Evolutionary conservation across 2,329 filamentous ascomycete species (phyloP).

Genomic region (Pyrenochaeta sp.): DNA sequence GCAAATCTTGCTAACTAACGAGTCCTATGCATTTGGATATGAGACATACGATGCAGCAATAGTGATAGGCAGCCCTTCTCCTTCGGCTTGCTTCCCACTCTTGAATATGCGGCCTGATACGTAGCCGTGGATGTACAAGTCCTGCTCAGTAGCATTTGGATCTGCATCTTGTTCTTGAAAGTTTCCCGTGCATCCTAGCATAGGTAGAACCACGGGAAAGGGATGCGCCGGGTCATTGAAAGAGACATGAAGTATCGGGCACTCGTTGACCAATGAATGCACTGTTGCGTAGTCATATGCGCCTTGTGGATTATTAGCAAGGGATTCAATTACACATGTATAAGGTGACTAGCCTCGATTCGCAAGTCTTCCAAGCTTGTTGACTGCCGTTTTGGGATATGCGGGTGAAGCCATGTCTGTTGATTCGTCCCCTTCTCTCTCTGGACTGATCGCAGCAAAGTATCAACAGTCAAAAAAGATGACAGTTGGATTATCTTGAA

Average conservation of each 20-base stretch:
- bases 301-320: conserved; percentile 19
- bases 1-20: not conserved
- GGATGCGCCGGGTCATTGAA: conserved; percentile 54
- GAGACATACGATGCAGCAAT: conserved; percentile 52
- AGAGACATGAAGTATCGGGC: conserved; percentile 47
- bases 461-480: not conserved
- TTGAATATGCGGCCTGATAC: conserved; percentile 68
- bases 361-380: conserved; percentile 38
- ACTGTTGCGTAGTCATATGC: conserved; percentile 47
- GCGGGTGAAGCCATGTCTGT: conserved; percentile 20
- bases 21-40: not conserved
- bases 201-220: conserved; percentile 60
- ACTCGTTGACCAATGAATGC: conserved; percentile 42
- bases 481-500: not conserved
- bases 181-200: conserved; percentile 50
- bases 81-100: conserved; percentile 11
- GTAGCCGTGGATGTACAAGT: conserved; percentile 48
- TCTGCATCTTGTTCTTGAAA: conserved; percentile 62
- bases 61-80: conserved; percentile 44
- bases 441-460: no score
- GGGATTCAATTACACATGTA: no score
- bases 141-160: conserved; percentile 58
- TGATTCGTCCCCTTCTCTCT: not conserved
- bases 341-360: conserved; percentile 32
- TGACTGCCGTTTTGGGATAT: conserved; percentile 38